These are phyloP conservation scores for Diaporthe citri DNA, from an alignment of 2,329 filamentous ascomycete species.

Conservation along the genomic window DNA sequence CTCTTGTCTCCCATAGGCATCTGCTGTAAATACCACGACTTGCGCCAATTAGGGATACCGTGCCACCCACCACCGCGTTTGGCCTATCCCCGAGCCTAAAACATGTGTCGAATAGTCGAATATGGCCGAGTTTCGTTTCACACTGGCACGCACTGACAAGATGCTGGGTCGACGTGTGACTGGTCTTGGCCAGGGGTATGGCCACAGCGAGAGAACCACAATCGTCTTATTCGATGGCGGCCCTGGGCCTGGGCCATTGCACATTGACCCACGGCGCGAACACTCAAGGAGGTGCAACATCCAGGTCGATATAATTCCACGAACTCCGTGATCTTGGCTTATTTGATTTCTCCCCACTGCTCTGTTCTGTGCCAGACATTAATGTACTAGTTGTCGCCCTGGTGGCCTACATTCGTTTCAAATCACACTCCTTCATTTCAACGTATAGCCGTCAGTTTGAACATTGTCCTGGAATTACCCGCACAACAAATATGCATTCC, in stretches of 20 bases:
- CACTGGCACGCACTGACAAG: background rate
- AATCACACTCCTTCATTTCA: background rate
- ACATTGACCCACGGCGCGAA: background rate
- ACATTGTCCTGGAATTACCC: background rate
- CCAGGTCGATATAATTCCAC: background rate
- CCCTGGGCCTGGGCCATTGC: background rate
- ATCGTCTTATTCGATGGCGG: background rate
- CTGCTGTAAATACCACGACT: background rate
- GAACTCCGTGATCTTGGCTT: background rate
- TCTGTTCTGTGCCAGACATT: background rate
- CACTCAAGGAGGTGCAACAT: no score
- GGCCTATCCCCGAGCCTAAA: no score
- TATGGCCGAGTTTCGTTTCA: no score
- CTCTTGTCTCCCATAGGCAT: no score
- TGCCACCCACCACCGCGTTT: background rate
- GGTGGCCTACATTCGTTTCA: background rate
- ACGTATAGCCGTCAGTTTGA: no score
- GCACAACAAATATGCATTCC: background rate
- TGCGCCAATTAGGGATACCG: background rate
- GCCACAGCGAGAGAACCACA: background rate
- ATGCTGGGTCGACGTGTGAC: background rate
- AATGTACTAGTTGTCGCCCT: background rate
- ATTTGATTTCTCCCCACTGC: accelerated
- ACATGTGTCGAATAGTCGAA: background rate
- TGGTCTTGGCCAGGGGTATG: background rate